Evolutionary conservation across 2,329 filamentous ascomycete genomes (phyloP).

Genomic region (Claviceps purpurea): DNA sequence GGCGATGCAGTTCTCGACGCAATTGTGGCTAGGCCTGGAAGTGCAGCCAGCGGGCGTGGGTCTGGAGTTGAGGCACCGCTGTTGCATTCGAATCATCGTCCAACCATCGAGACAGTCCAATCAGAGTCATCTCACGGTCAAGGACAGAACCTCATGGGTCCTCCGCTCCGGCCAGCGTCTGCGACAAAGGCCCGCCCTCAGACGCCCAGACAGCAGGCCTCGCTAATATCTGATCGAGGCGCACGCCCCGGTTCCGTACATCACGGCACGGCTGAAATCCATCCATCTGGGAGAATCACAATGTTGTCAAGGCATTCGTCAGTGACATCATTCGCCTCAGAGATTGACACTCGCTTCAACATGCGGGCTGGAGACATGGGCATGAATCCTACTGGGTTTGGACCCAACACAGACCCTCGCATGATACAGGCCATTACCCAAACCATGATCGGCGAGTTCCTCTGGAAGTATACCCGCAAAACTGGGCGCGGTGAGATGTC

Average conservation of each 20-base stretch:
- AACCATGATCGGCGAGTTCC: conserved; percentile 97
- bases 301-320: conserved; percentile 50
- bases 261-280: conserved; percentile 32
- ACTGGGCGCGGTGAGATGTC: conserved; percentile 81
- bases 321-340: conserved; percentile 88
- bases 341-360: conserved; percentile 85
- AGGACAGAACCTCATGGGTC: conserved; percentile 53
- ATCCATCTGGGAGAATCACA: conserved; percentile 32
- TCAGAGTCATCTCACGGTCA: conserved; percentile 36
- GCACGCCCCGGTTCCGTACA: conserved; percentile 32
- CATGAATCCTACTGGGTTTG: conserved; percentile 44
- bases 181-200: conserved; percentile 45
- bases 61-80: conserved; percentile 45
- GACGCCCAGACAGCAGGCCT: conserved; percentile 42
- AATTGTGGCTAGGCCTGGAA: conserved; percentile 47
- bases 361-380: conserved; percentile 44
- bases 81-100: conserved; percentile 67
- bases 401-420: conserved; percentile 70
- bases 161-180: conserved; percentile 72
- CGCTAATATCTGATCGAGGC: conserved; percentile 35
- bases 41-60: conserved; percentile 51
- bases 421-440: conserved; percentile 99
- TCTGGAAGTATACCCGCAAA: conserved; percentile 98
- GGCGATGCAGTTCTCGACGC: conserved; percentile 27
- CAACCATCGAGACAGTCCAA: conserved; percentile 71